Percentiles rank a stretch among this genome's conserved stretches.
Evolutionary conservation across 345 rosid species (phyloP).

Genomic region (Carallia pectinifolia): DNA sequence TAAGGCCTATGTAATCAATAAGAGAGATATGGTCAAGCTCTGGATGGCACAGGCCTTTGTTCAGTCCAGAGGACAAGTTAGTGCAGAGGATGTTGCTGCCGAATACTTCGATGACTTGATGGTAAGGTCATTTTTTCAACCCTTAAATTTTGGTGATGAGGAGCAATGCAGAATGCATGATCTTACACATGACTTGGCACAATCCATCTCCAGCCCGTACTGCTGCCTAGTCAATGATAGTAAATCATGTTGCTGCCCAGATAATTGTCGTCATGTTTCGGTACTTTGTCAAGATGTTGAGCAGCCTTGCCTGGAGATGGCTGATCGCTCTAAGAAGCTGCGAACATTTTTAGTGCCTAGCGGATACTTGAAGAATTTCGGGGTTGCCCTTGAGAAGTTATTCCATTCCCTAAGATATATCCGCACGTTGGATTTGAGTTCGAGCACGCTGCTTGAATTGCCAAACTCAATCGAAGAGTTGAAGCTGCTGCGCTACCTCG

Average conservation of each 20-base stretch:
- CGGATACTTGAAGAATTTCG: constrained; percentile 18
- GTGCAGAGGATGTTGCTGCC: constrained; percentile 16
- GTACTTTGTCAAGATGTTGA: constrained; percentile 26
- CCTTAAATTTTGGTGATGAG: not conserved
- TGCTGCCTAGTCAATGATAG: constrained; percentile 19
- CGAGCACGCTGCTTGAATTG: constrained; percentile 19
- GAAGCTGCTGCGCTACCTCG: constrained; percentile 33
- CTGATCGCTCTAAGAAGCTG: constrained; percentile 19
- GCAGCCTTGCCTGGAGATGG: constrained; percentile 4
- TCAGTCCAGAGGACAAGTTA: not conserved
- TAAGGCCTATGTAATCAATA: constrained; percentile 19
- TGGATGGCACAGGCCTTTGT: constrained; percentile 29
- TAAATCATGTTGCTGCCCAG: not conserved
- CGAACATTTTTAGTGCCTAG: constrained; percentile 28
- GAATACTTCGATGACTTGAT: constrained; percentile 28
- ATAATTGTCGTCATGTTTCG: constrained; percentile 21
- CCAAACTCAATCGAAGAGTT: constrained; percentile 25
- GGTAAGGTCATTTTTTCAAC: constrained; percentile 35
- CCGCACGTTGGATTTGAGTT: constrained; percentile 34
- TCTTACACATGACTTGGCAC: constrained; percentile 34
- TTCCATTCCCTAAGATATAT: constrained; percentile 20
- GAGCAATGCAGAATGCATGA: constrained; percentile 31
- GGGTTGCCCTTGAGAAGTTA: constrained; percentile 18
- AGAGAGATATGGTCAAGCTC: constrained; percentile 23
- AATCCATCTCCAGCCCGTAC: constrained; percentile 20